phyloP scores from a whole-genome alignment of 2,329 filamentous ascomycete species.

The Pseudogymnoascus sp. region DNA sequence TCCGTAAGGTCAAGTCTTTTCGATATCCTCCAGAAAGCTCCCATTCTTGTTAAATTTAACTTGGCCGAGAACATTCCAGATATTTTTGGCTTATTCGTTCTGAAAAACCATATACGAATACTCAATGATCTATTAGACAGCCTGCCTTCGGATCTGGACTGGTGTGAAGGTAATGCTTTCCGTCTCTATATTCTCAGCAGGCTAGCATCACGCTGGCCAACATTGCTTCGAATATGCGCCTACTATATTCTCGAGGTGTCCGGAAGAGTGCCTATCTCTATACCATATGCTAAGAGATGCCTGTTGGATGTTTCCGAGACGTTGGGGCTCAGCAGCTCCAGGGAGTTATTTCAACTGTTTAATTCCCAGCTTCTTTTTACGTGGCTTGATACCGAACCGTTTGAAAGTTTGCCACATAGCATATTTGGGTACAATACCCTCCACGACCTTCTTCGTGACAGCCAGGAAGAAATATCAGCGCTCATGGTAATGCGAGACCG shows the following conservation, averaged over 20 bases:
- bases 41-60: slow-evolving; percentile 67
- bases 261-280: slow-evolving; percentile 59
- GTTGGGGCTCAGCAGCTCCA: slow-evolving; percentile 58
- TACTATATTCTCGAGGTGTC: slow-evolving; percentile 94
- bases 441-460: slow-evolving; percentile 59
- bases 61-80: slow-evolving; percentile 62
- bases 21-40: slow-evolving; percentile 58
- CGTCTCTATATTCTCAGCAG: slow-evolving; percentile 69
- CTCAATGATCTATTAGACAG: slow-evolving; percentile 76
- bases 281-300: slow-evolving; percentile 65
- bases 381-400: slow-evolving; percentile 64
- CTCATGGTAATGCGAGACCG: slow-evolving; percentile 77
- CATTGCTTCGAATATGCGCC: slow-evolving; percentile 75
- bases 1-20: slow-evolving; percentile 66
- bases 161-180: slow-evolving; percentile 76
- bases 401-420: slow-evolving; percentile 71
- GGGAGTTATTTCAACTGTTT: slow-evolving; percentile 73
- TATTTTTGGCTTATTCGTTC: slow-evolving; percentile 75
- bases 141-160: slow-evolving; percentile 65
- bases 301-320: slow-evolving; percentile 57
- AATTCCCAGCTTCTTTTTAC: slow-evolving; percentile 84
- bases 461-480: slow-evolving; percentile 70
- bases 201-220: slow-evolving; percentile 77
- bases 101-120: slow-evolving; percentile 75
- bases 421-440: slow-evolving; percentile 75